Conservation (phyloP, 495 filamentous ascomycete genomes). For the Annulohypoxylon bovei region DNA sequence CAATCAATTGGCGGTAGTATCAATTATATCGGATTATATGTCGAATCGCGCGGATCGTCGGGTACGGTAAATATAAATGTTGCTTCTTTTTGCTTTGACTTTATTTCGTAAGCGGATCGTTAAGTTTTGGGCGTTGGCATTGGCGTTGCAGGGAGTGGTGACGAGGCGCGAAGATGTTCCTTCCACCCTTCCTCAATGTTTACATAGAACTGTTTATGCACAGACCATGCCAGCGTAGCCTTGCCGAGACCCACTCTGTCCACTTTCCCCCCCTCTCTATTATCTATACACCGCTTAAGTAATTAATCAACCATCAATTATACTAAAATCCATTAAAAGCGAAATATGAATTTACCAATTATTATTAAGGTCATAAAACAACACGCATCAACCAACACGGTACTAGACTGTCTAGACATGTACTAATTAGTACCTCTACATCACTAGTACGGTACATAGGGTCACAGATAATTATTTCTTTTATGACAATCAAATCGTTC, state of each 20-base stretch:
- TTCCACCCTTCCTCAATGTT: constrained; percentile 44
- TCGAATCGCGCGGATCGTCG: constrained; percentile 9
- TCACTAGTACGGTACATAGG: too few species aligned
- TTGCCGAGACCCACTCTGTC: constrained; percentile 3
- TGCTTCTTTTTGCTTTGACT: constrained; percentile 18
- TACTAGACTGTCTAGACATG: background rate
- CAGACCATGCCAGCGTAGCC: constrained; percentile 33
- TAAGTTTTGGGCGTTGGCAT: constrained; percentile 6
- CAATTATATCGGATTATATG: constrained; percentile 18
- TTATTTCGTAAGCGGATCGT: constrained; percentile 20
- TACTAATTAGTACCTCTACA: background rate
- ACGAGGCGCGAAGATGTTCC: constrained; percentile 47
- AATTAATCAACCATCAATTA: background rate
- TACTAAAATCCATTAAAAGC: background rate
- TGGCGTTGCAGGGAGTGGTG: constrained; percentile 34
- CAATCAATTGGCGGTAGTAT: constrained; percentile 25
- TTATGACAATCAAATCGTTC: constrained; percentile 14
- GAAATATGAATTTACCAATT: background rate
- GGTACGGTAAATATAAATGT: constrained; percentile 27
- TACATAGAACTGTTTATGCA: constrained; percentile 43
- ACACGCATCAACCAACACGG: background rate
- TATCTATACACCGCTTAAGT: background rate
- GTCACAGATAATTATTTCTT: background rate
- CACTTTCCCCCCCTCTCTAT: background rate
- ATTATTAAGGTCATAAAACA: background rate